A percentile compares a stretch with the other conserved stretches of the same genome.
phyloP scores from a whole-genome alignment of 345 rosid genomes.

The Sisymbrium irio region DNA sequence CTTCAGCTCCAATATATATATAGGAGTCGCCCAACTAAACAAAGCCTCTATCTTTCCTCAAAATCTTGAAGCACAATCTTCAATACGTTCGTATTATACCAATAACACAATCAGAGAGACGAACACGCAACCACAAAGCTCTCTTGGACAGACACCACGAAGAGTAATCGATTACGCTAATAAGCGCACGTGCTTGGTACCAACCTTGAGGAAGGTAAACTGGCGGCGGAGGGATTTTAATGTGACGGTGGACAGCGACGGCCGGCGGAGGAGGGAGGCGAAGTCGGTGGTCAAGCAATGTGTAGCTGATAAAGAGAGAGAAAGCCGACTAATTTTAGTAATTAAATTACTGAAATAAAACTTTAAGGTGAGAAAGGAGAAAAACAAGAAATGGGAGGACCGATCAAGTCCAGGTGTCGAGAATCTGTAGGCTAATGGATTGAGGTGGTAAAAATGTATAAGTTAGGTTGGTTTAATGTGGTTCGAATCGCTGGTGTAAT shows the following conservation, averaged over 20 bases:
- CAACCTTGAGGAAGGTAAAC: too few species aligned
- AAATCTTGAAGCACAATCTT: conserved; percentile 19
- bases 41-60: conserved; percentile 19
- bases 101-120: background rate
- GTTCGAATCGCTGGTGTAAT: background rate
- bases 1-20: conserved; percentile 20
- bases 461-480: background rate
- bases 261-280: conserved; percentile 3
- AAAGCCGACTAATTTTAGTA: conserved; percentile 2
- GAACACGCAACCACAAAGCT: conserved; percentile 9
- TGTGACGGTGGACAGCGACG: conserved; percentile 17
- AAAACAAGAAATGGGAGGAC: conserved; percentile 15
- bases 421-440: background rate
- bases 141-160: background rate
- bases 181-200: background rate
- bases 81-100: background rate
- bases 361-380: background rate
- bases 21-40: background rate
- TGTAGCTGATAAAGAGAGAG: conserved; percentile 28
- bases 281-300: conserved; percentile 8
- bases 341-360: background rate
- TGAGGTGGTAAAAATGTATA: background rate
- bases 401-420: conserved; percentile 19
- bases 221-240: too few species aligned
- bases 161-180: conserved; percentile 7